Evolutionary conservation across 768 basidiomycete genomes (phyloP).

Genomic region (Calocera cornea): DNA sequence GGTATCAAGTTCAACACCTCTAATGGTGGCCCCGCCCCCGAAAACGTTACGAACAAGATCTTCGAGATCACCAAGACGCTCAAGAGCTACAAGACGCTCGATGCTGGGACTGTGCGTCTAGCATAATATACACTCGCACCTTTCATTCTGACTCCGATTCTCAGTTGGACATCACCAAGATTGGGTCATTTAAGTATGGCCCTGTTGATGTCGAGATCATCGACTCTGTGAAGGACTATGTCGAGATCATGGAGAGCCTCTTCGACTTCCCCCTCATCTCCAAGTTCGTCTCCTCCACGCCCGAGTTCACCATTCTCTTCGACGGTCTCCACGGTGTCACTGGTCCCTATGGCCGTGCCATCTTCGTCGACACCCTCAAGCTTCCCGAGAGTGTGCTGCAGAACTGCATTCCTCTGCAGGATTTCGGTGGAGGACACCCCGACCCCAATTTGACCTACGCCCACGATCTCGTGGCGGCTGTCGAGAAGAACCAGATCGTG

Average conservation of each 20-base stretch:
- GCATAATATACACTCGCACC: neutral
- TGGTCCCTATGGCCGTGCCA: slow-evolving; percentile 84
- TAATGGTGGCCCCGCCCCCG: slow-evolving; percentile 95
- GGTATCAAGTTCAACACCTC: slow-evolving; percentile 99
- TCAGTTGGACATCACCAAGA: slow-evolving; percentile 71
- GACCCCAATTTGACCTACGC: slow-evolving; percentile 99
- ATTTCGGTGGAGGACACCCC: slow-evolving; percentile 96
- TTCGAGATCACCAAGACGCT: slow-evolving; percentile 84
- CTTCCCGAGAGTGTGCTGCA: slow-evolving; percentile 71
- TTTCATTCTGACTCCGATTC: slow-evolving; percentile 9
- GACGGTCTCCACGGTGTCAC: slow-evolving; percentile 96
- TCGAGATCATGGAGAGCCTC: slow-evolving; percentile 67
- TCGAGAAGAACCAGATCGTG: slow-evolving; percentile 70
- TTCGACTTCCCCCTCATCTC: slow-evolving; percentile 93
- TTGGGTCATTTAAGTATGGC: slow-evolving; percentile 67
- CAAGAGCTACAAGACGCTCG: slow-evolving; percentile 68
- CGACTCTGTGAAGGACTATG: slow-evolving; percentile 85
- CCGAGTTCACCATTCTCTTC: slow-evolving; percentile 75
- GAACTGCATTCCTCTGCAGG: slow-evolving; percentile 81
- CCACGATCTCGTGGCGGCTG: slow-evolving; percentile 79
- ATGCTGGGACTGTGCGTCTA: slow-evolving; percentile 52
- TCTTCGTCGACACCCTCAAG: slow-evolving; percentile 71
- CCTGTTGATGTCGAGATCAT: slow-evolving; percentile 79
- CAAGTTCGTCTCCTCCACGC: slow-evolving; percentile 61
- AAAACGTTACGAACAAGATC: slow-evolving; percentile 90